Evolutionary conservation across 768 basidiomycete species (phyloP).

Genomic region (Suillus spraguei): DNA sequence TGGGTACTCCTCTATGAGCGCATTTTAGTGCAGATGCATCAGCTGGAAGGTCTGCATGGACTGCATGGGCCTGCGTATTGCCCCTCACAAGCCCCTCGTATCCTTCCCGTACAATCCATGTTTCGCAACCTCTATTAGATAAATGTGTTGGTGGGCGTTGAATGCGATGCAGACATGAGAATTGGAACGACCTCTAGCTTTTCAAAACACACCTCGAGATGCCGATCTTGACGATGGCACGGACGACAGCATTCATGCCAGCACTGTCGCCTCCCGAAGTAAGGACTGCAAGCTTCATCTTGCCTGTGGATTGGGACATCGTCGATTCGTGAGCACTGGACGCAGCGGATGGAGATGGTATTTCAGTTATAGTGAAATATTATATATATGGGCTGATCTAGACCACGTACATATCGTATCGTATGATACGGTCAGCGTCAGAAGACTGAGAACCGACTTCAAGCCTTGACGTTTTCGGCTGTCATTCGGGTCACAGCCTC

Average conservation of each 20-base stretch:
- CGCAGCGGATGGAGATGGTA: background rate
- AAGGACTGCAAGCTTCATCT: conserved; percentile 90
- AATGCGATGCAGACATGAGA: conserved; percentile 6
- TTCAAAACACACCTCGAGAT: conserved; percentile 73
- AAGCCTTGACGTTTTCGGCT: background rate
- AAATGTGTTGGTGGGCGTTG: conserved; percentile 12
- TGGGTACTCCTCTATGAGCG: conserved; percentile 25
- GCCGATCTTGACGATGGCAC: conserved; percentile 89
- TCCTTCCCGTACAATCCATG: conserved; percentile 95
- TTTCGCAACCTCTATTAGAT: conserved; percentile 82
- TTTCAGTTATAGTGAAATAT: conserved; percentile 11
- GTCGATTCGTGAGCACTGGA: background rate
- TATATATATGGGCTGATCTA: conserved; percentile 5
- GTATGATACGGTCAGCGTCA: background rate
- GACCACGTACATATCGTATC: conserved; percentile 3
- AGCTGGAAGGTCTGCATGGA: conserved; percentile 33
- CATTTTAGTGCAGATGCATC: conserved; percentile 22
- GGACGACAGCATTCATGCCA: conserved; percentile 96
- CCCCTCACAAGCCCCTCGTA: conserved; percentile 98
- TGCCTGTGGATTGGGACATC: conserved; percentile 12
- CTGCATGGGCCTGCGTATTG: conserved; percentile 51
- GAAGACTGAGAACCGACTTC: background rate
- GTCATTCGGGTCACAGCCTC: background rate
- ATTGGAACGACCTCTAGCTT: background rate
- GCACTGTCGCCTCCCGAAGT: conserved; percentile 98